phyloP scores from a whole-genome alignment of 164 flowering plant species.

The Houttuynia cordata region DNA sequence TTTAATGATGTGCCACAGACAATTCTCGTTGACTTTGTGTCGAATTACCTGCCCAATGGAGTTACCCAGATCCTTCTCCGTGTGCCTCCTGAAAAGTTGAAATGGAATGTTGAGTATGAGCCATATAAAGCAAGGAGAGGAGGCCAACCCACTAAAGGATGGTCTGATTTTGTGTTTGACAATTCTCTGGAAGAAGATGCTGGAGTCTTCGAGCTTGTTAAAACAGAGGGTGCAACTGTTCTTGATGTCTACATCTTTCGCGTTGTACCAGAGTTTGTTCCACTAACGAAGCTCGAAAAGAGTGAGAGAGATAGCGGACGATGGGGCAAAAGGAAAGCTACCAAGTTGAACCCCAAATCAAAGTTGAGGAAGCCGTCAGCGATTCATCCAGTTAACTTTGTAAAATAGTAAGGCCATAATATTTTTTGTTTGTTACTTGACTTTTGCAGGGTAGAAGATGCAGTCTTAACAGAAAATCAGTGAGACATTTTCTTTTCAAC shows the following conservation, averaged over 20 bases:
- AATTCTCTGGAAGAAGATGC: slow-evolving; percentile 5
- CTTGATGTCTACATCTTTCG: slow-evolving; percentile 3
- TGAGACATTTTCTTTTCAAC: too few species aligned
- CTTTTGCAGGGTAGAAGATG: too few species aligned
- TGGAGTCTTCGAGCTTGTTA: slow-evolving; percentile 1
- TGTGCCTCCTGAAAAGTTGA: background rate
- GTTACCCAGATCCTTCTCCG: background rate
- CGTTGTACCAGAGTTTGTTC: background rate
- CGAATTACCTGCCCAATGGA: background rate
- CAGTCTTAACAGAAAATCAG: too few species aligned
- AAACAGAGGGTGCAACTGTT: background rate
- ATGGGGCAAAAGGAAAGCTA: background rate
- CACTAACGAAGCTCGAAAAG: background rate
- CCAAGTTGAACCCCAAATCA: too few species aligned
- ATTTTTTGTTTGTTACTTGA: too few species aligned
- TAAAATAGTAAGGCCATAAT: too few species aligned
- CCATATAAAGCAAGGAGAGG: background rate
- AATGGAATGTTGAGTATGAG: background rate
- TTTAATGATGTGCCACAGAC: background rate
- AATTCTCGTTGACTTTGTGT: background rate
- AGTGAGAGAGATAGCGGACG: background rate
- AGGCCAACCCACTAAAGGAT: slow-evolving; percentile 1
- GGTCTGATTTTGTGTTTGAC: background rate
- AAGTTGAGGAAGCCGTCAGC: too few species aligned
- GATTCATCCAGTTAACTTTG: too few species aligned